Evolutionary conservation across 2,329 filamentous ascomycete genomes (phyloP), one percentile per base, ranked within the genome.

Genomic region (Elsinoe perseae): DNA sequence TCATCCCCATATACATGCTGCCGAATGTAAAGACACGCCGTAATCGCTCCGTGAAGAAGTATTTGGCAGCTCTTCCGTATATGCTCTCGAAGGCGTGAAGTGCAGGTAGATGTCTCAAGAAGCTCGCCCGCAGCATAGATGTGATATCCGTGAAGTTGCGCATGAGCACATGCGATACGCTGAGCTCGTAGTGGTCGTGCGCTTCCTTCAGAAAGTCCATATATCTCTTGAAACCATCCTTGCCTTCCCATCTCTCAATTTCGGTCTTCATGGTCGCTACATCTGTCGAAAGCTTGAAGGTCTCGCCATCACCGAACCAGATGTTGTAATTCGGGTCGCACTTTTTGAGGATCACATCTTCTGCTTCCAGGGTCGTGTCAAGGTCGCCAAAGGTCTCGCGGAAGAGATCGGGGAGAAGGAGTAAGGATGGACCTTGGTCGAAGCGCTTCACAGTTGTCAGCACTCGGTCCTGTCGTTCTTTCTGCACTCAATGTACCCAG

Each of bases 1-100:
- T 83, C 86, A 89, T 89, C 0, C 86, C 86, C 82, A 89, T 86
- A 65, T 90, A 89, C 86, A 89, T 90, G 63, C 83, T 88, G 20
- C 81, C 85, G 69, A 89, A 89, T 0, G 86, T 89, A 61, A 89
- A 89, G 0, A 86, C 85, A 23, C 85, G 72, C 59, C 86, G 74
- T 63, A 89, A 65, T 57, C 85, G 74, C 65, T 89, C 85, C 0
- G 83, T 84, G 74, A 75, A 78, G 68, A 89, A 89, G 64, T 89
- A 89, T 59, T 77, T 77, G 23, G 79, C 74, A 2, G 84, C 82
- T 25, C 86, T 72, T 5, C 74, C 74, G 73, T 84, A 89, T 14
- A 88, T 85, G 62, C 78, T 84, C 67, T 88, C 82, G 60, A 89
- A 83, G 0, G 84, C 85, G 72, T 88, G 86, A 56, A 89, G 67